phyloP scores from a whole-genome alignment of 2,329 filamentous ascomycete species.

The Aspergillus amoenus region DNA sequence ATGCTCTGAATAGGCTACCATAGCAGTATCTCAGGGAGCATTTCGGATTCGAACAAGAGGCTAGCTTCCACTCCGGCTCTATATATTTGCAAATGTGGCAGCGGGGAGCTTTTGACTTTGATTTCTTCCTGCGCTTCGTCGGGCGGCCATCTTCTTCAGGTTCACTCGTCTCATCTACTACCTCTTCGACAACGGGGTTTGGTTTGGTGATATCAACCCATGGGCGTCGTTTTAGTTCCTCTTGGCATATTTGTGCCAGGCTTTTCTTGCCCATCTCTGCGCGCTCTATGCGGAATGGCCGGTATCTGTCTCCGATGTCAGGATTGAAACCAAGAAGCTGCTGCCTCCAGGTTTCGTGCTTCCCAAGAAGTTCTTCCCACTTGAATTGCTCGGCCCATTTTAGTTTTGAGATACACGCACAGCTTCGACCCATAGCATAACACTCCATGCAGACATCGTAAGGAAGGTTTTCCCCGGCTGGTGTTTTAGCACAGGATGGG shows the following conservation, averaged over 20 bases:
- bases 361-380: slow-evolving; percentile 73
- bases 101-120: slow-evolving; percentile 48
- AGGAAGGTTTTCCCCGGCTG: slow-evolving; percentile 66
- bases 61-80: slow-evolving; percentile 82
- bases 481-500: slow-evolving; percentile 71
- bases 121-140: slow-evolving; percentile 64
- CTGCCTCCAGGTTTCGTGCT: slow-evolving; percentile 79
- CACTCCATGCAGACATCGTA: slow-evolving; percentile 99
- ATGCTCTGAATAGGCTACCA: slow-evolving; percentile 86
- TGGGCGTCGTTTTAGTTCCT: slow-evolving; percentile 75
- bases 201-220: slow-evolving; percentile 78
- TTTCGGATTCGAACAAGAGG: slow-evolving; percentile 70
- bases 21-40: slow-evolving; percentile 73
- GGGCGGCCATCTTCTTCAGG: slow-evolving; percentile 60
- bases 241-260: slow-evolving; percentile 89
- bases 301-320: slow-evolving; percentile 63
- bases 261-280: slow-evolving; percentile 70
- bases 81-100: slow-evolving; percentile 84
- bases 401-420: slow-evolving; percentile 79
- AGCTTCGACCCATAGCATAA: slow-evolving; percentile 95
- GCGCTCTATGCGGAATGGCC: slow-evolving; percentile 63
- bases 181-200: slow-evolving; percentile 49
- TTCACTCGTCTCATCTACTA: slow-evolving; percentile 42
- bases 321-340: slow-evolving; percentile 74
- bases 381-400: slow-evolving; percentile 92